Evolutionary conservation across 495 filamentous ascomycete genomes (phyloP).

Genomic region (Annulohypoxylon nitens): DNA sequence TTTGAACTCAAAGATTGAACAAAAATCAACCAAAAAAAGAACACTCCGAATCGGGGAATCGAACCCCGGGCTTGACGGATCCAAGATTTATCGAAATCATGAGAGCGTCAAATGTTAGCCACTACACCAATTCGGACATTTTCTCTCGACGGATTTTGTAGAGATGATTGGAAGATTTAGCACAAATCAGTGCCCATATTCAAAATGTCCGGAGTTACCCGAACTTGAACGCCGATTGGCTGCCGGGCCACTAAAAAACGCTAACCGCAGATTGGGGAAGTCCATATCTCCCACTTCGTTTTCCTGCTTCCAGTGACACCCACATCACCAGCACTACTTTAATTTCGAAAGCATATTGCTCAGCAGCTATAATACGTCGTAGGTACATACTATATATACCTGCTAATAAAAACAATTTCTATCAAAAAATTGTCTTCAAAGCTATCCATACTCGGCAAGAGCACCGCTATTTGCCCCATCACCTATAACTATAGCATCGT

Average conservation of each 20-base stretch:
- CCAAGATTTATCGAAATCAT: constrained; percentile 7
- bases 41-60: constrained; percentile 54
- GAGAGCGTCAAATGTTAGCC: constrained; percentile 53
- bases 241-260: background rate
- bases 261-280: background rate
- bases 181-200: background rate
- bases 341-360: too few relatives aligned
- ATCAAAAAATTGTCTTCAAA: too few relatives aligned
- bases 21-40: too few relatives aligned
- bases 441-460: too few relatives aligned
- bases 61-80: constrained; percentile 52
- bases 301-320: too few relatives aligned
- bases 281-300: background rate
- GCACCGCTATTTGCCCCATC: too few relatives aligned
- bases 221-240: background rate
- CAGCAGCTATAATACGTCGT: too few relatives aligned
- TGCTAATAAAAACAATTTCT: too few relatives aligned
- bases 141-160: background rate
- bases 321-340: too few relatives aligned
- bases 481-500: too few relatives aligned
- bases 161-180: background rate
- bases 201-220: background rate
- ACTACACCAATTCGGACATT: constrained; percentile 52
- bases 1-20: too few relatives aligned
- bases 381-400: too few relatives aligned